Evolutionary conservation across 2,329 filamentous ascomycete genomes (phyloP), one percentile per base, ranked within the genome.

Genomic region (Fusarium humuli): DNA sequence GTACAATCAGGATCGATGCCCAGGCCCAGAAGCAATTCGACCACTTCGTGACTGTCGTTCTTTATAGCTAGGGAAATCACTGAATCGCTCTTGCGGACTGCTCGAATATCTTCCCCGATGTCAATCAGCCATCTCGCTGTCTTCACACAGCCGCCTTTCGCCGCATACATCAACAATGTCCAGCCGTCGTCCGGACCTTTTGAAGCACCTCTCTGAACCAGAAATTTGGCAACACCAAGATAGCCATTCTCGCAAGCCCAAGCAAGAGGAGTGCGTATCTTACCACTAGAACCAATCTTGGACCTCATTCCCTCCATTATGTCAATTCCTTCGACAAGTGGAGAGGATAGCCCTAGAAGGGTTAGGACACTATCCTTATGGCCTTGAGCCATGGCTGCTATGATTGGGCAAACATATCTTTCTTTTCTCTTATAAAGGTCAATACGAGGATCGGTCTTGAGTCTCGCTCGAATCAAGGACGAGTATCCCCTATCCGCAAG

Each of bases 311-410:
- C 4, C 10, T 45, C 6, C 1, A 45, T 25, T 0, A 55, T 13
- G 6, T 57, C 20, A 9, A 29, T 7, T 0, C 44, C 42, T 1
- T 54, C 6, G 3, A 11, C 7, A 1, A 53, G 1, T 0, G 0
- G 5, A 1, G 55, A 34, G 0, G 23, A 3, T 0, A 61, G 3
- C 0, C 13, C 12, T 1, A 72, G 6, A 1, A 73, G 20, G 3
- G 61, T 30, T 10, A 23, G 1, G 1, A 67, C 27, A 3, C 65
- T 63, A 0, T 30, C 23, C 2, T 49, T 56, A 4, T 72, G 3
- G 0, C 52, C 61, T 7, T 27, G 65, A 3, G 59, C 68, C 7
- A 73, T 22, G 0, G 73, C 73, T 3, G 68, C 70, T 41, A 69
- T 59, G 0, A 75, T 32, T 0, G 73, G 70, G 2, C 12, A 22